phyloP scores from a whole-genome alignment of 2,329 filamentous ascomycete genomes.

The Emericellopsis atlantica region DNA sequence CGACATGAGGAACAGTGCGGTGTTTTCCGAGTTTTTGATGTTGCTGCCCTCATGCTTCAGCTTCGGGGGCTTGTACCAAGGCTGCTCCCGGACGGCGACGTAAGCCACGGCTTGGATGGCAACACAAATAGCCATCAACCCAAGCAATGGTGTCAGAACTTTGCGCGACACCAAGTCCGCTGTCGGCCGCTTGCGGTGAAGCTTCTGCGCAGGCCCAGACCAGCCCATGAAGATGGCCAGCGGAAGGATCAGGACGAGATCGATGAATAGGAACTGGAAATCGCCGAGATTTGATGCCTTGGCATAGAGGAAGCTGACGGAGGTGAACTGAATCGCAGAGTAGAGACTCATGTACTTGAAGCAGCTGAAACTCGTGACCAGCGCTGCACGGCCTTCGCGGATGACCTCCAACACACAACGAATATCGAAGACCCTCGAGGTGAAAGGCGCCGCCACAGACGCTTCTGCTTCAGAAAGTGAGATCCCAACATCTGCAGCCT shows the following conservation, averaged over 20 bases:
- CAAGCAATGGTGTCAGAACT: conserved; percentile 76
- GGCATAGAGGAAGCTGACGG: conserved; percentile 91
- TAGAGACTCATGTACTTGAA: conserved; percentile 99
- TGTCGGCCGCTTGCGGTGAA: conserved; percentile 78
- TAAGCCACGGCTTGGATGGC: conserved; percentile 64
- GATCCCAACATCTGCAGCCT: conserved; percentile 94
- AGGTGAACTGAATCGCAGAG: conserved; percentile 97
- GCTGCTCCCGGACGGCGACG: conserved; percentile 60
- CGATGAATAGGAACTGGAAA: conserved; percentile 96
- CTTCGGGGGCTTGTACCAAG: conserved; percentile 77
- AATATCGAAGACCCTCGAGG: conserved; percentile 90
- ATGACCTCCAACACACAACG: conserved; percentile 91
- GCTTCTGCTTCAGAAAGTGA: conserved; percentile 95
- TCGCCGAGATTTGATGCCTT: conserved; percentile 90
- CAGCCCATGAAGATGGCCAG: conserved; percentile 99
- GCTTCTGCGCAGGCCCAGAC: conserved; percentile 68
- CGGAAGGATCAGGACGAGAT: conserved; percentile 80
- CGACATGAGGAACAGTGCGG: conserved; percentile 74
- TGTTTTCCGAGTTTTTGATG: conserved; percentile 87
- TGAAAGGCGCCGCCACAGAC: conserved; percentile 96
- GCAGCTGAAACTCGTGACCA: conserved; percentile 98
- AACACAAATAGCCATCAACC: conserved; percentile 76
- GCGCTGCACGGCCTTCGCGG: conserved; percentile 80
- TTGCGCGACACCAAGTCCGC: conserved; percentile 88
- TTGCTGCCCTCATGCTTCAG: conserved; percentile 70